Evolutionary conservation across 2,329 filamentous ascomycete species (phyloP).

Genomic region (Scytalidium lignicola): DNA sequence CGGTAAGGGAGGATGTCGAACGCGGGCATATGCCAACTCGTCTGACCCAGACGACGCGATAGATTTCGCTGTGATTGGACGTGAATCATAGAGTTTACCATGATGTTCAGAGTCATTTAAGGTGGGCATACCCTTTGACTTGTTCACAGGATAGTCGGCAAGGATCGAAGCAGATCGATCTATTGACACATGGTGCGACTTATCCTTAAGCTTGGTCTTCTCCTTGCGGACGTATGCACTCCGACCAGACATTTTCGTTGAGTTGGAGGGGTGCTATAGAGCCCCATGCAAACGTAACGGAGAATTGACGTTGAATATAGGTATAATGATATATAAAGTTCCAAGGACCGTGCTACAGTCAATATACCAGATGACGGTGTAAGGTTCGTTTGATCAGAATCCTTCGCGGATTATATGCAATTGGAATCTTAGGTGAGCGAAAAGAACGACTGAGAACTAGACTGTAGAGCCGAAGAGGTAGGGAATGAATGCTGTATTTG

Average conservation of each 20-base stretch:
- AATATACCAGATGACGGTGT: background rate
- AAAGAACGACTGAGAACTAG: background rate
- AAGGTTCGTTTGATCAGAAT: no score
- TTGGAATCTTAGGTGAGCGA: background rate
- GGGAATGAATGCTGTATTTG: background rate
- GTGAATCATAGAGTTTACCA: background rate
- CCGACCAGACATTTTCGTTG: slow-evolving; percentile 47
- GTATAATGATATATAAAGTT: no score
- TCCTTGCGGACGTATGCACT: slow-evolving; percentile 56
- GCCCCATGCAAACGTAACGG: background rate
- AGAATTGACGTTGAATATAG: no score
- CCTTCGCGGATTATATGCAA: no score
- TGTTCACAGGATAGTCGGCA: background rate
- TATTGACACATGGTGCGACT: background rate
- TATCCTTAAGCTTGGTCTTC: slow-evolving; percentile 40
- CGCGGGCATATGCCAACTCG: slow-evolving; percentile 12
- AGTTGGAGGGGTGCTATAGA: background rate
- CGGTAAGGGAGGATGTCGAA: slow-evolving; percentile 15
- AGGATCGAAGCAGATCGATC: background rate
- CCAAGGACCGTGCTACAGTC: background rate
- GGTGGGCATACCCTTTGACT: background rate
- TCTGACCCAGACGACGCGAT: slow-evolving; percentile 9
- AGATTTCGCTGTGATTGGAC: slow-evolving; percentile 1
- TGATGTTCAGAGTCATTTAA: background rate
- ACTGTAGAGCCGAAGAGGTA: background rate